phyloP scores from a whole-genome alignment of 75 land plant species.

The Azolla pinnata region DNA sequence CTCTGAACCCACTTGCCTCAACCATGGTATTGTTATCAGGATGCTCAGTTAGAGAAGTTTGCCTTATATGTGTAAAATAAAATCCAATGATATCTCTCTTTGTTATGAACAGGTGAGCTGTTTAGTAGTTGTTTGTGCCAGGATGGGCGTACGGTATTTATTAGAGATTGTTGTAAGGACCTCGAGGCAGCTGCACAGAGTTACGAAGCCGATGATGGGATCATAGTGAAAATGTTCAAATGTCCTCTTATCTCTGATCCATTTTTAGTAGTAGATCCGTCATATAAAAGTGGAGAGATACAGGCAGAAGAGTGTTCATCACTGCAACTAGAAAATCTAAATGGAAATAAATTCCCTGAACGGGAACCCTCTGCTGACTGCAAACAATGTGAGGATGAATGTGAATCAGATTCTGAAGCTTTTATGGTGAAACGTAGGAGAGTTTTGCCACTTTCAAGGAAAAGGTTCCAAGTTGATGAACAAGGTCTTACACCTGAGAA shows the following conservation, averaged over 20 bases:
- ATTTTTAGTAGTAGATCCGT: conserved; percentile 5
- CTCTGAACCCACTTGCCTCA: conserved; percentile 59
- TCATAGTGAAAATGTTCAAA: conserved; percentile 24
- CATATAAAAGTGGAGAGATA: too few relatives aligned
- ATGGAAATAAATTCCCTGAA: too few relatives aligned
- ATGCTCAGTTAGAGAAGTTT: too few relatives aligned
- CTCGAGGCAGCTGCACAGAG: conserved; percentile 53
- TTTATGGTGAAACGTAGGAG: conserved; percentile 64
- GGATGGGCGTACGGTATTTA: background rate
- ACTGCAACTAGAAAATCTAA: background rate
- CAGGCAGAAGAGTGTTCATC: background rate
- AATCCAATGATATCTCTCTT: too few relatives aligned
- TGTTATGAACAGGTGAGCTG: too few relatives aligned
- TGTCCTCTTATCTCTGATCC: conserved; percentile 13
- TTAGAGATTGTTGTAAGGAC: conserved; percentile 47
- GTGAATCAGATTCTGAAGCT: conserved; percentile 50
- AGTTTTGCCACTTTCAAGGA: background rate
- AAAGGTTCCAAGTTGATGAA: conserved; percentile 9
- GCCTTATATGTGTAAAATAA: too few relatives aligned
- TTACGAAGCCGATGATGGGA: conserved; percentile 51
- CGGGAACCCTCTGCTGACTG: conserved; percentile 6
- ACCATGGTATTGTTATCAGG: conserved; percentile 67
- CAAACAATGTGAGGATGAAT: conserved; percentile 17
- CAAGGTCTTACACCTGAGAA: background rate
- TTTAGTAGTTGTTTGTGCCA: too few relatives aligned